Percentiles rank a stretch among this genome's conserved stretches.
Evolutionary conservation across 495 filamentous ascomycete species (phyloP).

Genomic region (Hyphodiscus hymeniophilus): DNA sequence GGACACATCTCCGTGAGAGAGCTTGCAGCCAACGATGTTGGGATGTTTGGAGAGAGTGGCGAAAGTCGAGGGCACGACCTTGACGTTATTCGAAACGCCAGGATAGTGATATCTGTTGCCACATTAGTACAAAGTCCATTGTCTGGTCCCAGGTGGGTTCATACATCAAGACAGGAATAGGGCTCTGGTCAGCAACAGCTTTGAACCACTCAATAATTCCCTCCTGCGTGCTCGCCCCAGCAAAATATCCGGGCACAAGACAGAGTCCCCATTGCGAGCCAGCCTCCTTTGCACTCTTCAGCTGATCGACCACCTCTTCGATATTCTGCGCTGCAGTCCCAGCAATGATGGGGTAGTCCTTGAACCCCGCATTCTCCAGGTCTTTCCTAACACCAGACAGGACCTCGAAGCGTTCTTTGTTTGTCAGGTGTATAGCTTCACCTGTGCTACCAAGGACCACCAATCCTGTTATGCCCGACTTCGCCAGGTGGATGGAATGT

Average conservation of each 20-base stretch:
- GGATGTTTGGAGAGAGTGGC: constrained; percentile 42
- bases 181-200: constrained; percentile 42
- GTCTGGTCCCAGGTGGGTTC: neutral
- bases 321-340: constrained; percentile 56
- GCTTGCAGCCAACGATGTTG: constrained; percentile 60
- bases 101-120: constrained; percentile 55
- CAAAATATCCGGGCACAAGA: constrained; percentile 51
- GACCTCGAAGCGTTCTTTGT: constrained; percentile 49
- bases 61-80: constrained; percentile 46
- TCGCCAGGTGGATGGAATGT: constrained; percentile 57
- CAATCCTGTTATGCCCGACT: constrained; percentile 52
- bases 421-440: constrained; percentile 58
- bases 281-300: constrained; percentile 47
- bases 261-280: constrained; percentile 57
- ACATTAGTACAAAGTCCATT: too few relatives aligned
- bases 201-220: constrained; percentile 45
- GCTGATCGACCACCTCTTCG: constrained; percentile 52
- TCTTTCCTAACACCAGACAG: constrained; percentile 42
- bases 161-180: constrained; percentile 46
- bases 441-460: constrained; percentile 62
- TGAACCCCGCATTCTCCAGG: constrained; percentile 47
- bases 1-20: constrained; percentile 57
- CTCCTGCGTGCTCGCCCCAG: constrained; percentile 35
- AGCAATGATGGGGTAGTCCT: constrained; percentile 58
- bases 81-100: constrained; percentile 53